phyloP scores from a whole-genome alignment of 1,139 yeast species.

The Scheffersomyces titani region DNA sequence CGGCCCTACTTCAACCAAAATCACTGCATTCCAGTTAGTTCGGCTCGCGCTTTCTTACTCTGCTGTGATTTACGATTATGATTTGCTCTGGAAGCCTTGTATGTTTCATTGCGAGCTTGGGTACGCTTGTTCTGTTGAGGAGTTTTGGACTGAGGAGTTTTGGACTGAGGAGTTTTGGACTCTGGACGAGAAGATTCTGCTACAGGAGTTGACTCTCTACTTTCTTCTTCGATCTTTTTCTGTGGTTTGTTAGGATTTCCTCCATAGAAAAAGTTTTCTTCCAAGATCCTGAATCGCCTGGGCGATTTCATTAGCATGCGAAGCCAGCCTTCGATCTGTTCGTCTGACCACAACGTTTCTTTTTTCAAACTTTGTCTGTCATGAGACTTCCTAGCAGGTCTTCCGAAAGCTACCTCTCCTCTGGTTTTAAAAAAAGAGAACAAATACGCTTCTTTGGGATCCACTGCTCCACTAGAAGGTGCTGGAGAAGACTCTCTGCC shows the following conservation, averaged over 20 bases:
- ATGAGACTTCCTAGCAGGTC: constrained; percentile 51
- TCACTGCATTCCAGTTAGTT: constrained; percentile 20
- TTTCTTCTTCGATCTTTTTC: constrained; percentile 4
- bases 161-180: constrained; percentile 1
- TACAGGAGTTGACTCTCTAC: not conserved
- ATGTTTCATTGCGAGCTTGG: constrained; percentile 48
- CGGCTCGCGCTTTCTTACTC: constrained; percentile 44
- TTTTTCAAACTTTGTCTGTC: constrained; percentile 53
- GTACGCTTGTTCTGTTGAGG: not conserved
- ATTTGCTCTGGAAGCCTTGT: constrained; percentile 59
- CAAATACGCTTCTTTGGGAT: constrained; percentile 49
- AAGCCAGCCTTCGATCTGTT: constrained; percentile 93
- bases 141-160: not conserved
- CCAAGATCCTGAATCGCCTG: constrained; percentile 56
- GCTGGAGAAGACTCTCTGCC: constrained; percentile 8
- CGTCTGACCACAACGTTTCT: constrained; percentile 74
- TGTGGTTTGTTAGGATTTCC: constrained; percentile 29
- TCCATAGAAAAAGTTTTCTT: constrained; percentile 59
- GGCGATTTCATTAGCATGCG: constrained; percentile 71
- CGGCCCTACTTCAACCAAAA: not conserved
- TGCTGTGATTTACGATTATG: constrained; percentile 67
- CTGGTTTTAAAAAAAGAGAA: constrained; percentile 59
- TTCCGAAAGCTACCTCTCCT: constrained; percentile 50
- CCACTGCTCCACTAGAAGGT: constrained; percentile 10
- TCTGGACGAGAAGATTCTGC: not conserved